Evolutionary conservation across 768 basidiomycete species (phyloP), one percentile per base, ranked within the genome.

Genomic region (Mycena chlorophos): DNA sequence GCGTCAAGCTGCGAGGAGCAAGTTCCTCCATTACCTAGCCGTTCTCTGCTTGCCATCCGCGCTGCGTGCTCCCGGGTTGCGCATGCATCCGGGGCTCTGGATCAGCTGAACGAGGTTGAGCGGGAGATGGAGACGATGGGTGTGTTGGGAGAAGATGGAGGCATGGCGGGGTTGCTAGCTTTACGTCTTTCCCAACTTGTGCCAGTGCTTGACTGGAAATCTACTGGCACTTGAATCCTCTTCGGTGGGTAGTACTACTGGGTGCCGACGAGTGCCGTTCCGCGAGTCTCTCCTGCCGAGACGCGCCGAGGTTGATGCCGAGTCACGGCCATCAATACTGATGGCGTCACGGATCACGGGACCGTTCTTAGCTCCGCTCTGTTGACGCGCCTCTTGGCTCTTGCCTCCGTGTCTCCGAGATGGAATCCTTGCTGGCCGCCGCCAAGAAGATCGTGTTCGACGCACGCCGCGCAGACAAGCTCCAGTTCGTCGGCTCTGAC

Each of bases 31-130:
- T 49, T 63, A 14, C 65, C 65, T 20, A 52, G 56, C 10, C 65
- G 51, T 22, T 28, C 49, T 30, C 58, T 60, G 17, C 51, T 66
- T 23, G 65, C 63, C 42, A 60, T 67, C 34, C 66, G 61, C 38
- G 65, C 66, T 29, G 63, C 61, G 10, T 67, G 60, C 49, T 64
- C 63, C 1, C 61, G 64, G 22, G 63, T 66, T 22, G 60, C 57
- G 17, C 65, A 63, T 45, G 43, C 55, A 39, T 63, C 64, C 5
- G 65, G 65, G 6, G 66, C 65, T 16, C 63, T 48, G 3, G 63
- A 62, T 47, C 54, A 59, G 40, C 20, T 56, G n/a, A 55, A 65
- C 23, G 31, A 64, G 42, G 27, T 63, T 20, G 42, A 56, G 4
- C 55, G 40, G 27, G 66, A 67, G 50, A 25, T 48, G 19, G 65